A percentile compares a stretch with the other conserved stretches of the same genome.
Evolutionary conservation across 2,329 filamentous ascomycete species (phyloP).

Genomic region (Thielaviopsis ethacetica): DNA sequence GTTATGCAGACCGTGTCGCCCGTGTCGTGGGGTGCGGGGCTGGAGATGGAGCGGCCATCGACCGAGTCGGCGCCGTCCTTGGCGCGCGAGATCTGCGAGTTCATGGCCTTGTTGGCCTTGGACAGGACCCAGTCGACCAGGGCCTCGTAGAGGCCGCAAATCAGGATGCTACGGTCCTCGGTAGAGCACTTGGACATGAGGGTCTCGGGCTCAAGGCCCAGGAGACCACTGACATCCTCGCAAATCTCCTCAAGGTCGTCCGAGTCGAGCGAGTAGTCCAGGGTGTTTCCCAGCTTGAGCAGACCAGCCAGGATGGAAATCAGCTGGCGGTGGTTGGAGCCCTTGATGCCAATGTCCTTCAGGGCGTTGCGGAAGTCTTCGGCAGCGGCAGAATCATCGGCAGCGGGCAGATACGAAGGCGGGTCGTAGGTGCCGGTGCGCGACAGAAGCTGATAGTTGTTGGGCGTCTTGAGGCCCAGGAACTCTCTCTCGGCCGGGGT

Average conservation of each 20-base stretch:
- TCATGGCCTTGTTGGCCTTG: conserved; percentile 77
- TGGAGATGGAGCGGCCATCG: conserved; percentile 37
- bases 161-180: conserved; percentile 65
- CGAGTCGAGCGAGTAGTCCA: conserved; percentile 70
- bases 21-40: conserved; percentile 39
- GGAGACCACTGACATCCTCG: conserved; percentile 72
- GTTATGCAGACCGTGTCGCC: conserved; percentile 81
- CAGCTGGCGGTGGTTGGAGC: conserved; percentile 61
- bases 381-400: conserved; percentile 79
- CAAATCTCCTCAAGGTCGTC: conserved; percentile 75
- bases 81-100: conserved; percentile 52
- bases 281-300: conserved; percentile 78
- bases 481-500: conserved; percentile 81
- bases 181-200: conserved; percentile 66
- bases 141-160: conserved; percentile 80
- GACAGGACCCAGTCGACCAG: conserved; percentile 87
- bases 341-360: conserved; percentile 88
- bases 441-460: conserved; percentile 62
- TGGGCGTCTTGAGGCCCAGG: conserved; percentile 60
- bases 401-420: conserved; percentile 77
- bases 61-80: conserved; percentile 50
- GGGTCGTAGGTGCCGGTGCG: conserved; percentile 74
- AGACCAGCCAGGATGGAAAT: conserved; percentile 75
- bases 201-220: conserved; percentile 75
- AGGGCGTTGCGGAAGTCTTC: conserved; percentile 82